Base-by-base conservation (phyloP, 2,329 filamentous ascomycete genomes). In the Xylaria arbuscula region DNA sequence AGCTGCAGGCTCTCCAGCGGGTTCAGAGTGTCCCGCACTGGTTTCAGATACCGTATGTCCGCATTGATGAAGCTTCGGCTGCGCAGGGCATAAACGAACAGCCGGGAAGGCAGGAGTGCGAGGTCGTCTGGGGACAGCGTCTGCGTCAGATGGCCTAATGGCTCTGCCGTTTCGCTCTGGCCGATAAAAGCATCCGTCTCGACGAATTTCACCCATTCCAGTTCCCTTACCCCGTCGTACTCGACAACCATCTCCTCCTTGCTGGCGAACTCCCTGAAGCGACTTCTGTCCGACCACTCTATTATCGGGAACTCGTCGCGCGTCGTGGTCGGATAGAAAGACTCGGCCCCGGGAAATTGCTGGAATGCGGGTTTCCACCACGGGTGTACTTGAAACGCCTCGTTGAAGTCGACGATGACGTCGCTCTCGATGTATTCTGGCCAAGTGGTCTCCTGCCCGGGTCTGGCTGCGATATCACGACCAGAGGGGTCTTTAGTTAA, bases 351-450 rank as follows among this genome's bases (percentile, higher is more conserved):
- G 0, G 69, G 67, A 15, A 71, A 71, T 48, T 71, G 69, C 24
- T 60, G 61, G 48, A 71, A 71, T 50, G 63, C 62, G 1, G 69
- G 69, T 40, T 71, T 71, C 69, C 69, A 71, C 64, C 67, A 71
- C 2, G 69, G 69, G 9, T 70, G 51, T 22, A 71, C 60, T 17
- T 70, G 67, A 45, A 67, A 70, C 6, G 69, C 69, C 64, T 71
- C 69, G 28, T 65, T 67, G 34, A 71, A 71, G 58, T 71, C 69
- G 42, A 71, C 69, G 22, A 71, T 71, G 1, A 67, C 62, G 40
- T 71, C 67, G 38, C 69, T 71, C 28, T 71, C 69, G 55, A 71
- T 50, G 22, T 67, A 70, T 54, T 71, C 69, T 19, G 69, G 69
- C 67, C 67, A 71, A 1, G 67, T 60, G 7, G 36, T 36, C 32